Percentiles rank a stretch among this genome's conserved stretches.
These are phyloP conservation scores for Tillandsia leiboldiana DNA, from an alignment of 176 grass and related monocot genomes.

Conservation along the genomic window DNA sequence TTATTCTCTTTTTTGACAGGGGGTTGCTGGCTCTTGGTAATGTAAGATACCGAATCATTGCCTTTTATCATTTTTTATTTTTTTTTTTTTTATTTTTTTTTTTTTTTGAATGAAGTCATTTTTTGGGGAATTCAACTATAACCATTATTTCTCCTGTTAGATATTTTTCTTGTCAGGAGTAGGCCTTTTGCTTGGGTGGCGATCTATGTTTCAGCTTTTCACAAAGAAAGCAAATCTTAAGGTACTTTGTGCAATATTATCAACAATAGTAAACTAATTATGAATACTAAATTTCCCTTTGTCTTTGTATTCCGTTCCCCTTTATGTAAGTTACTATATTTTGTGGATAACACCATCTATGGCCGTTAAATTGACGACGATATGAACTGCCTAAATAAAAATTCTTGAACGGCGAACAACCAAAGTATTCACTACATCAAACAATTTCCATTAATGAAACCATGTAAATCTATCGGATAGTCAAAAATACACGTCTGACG, in stretches of 20 bases:
- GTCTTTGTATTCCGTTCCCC: neutral
- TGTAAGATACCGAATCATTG: slow-evolving; percentile 46
- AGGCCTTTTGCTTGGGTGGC: slow-evolving; percentile 31
- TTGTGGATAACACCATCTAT: neutral
- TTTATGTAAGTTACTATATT: neutral
- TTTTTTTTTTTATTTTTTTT: neutral
- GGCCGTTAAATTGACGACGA: neutral
- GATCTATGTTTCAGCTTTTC: slow-evolving; percentile 75
- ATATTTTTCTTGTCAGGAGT: slow-evolving; percentile 33
- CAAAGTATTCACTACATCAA: no score
- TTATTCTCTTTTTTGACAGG: slow-evolving; percentile 91
- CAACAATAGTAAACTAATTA: neutral
- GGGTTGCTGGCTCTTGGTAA: slow-evolving; percentile 98
- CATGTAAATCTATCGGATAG: no score
- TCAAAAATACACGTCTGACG: no score
- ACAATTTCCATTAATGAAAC: no score
- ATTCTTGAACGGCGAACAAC: no score
- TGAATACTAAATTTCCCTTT: neutral
- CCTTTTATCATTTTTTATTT: neutral
- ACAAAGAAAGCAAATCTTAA: slow-evolving; percentile 74
- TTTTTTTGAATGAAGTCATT: neutral
- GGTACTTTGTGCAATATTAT: slow-evolving; percentile 16
- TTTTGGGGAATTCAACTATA: neutral
- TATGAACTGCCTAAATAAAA: no score
- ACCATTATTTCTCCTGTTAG: slow-evolving; percentile 14